phyloP scores from a whole-genome alignment of 2,329 filamentous ascomycete species.

The Pestalotiopsis sp. region DNA sequence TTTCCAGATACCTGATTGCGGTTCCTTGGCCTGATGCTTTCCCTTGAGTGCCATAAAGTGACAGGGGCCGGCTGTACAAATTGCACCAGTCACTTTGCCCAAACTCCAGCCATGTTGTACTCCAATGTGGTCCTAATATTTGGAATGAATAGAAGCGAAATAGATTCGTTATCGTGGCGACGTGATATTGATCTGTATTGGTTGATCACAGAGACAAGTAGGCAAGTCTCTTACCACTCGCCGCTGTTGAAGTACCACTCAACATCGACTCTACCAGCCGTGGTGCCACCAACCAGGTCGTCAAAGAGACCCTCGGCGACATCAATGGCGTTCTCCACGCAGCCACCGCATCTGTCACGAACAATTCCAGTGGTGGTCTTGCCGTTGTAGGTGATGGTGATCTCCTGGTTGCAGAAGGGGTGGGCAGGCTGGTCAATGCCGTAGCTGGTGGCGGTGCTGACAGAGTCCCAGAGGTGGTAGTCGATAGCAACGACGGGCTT shows the following conservation, averaged over 20 bases:
- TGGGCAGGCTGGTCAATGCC: conserved; percentile 45
- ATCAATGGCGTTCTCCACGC: conserved; percentile 58
- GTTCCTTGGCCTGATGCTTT: not conserved
- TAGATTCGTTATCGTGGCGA: conserved; percentile 6
- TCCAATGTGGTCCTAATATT: not conserved
- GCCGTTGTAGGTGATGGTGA: conserved; percentile 63
- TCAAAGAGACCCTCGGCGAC: conserved; percentile 58
- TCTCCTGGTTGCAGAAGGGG: conserved; percentile 68
- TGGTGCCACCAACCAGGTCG: conserved; percentile 51
- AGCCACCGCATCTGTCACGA: conserved; percentile 78
- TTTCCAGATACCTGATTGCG: not conserved
- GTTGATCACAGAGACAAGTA: not conserved
- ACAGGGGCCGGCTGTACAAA: not conserved
- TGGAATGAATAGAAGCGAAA: conserved; percentile 5
- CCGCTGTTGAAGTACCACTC: conserved; percentile 32
- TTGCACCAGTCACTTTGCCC: not conserved
- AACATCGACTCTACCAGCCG: conserved; percentile 32
- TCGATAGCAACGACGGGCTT: conserved; percentile 73
- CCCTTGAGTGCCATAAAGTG: not conserved
- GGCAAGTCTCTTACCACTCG: conserved; percentile 16
- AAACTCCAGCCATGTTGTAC: conserved; percentile 3
- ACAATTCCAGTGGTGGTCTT: conserved; percentile 60
- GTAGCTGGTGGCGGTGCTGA: conserved; percentile 64
- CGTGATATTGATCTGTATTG: not conserved
- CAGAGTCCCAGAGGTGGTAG: conserved; percentile 47